These are phyloP conservation scores for Panus rudis DNA, from an alignment of 768 basidiomycete genomes.

Conservation along the genomic window DNA sequence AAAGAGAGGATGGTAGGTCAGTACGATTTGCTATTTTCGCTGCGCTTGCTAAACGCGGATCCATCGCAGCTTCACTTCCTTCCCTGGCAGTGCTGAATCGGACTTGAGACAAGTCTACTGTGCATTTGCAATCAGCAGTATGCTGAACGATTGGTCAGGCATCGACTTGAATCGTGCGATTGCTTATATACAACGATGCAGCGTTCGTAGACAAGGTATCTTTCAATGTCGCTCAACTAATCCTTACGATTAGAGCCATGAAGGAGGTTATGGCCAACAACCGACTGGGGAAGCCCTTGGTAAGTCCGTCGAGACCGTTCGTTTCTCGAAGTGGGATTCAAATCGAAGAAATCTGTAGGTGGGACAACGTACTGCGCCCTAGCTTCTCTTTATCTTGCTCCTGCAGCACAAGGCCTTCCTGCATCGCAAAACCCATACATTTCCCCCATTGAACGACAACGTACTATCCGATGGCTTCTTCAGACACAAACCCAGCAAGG, in stretches of 20 bases:
- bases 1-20: conserved; percentile 80
- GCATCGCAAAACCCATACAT: conserved; percentile 12
- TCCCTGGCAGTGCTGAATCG: conserved; percentile 61
- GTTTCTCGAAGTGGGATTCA: conserved; percentile 1
- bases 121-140: conserved; percentile 73
- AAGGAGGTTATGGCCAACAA: conserved; percentile 86
- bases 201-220: conserved; percentile 60
- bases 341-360: conserved; percentile 38
- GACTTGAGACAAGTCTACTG: conserved; percentile 84
- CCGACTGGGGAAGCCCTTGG: conserved; percentile 84
- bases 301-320: conserved; percentile 21
- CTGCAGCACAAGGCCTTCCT: conserved; percentile 15
- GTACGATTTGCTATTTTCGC: conserved; percentile 9
- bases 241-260: conserved; percentile 59
- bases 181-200: conserved; percentile 60
- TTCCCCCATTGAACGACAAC: conserved; percentile 34
- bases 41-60: conserved; percentile 1
- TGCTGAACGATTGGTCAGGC: conserved; percentile 77
- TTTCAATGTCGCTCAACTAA: conserved; percentile 4
- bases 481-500: conserved; percentile 67
- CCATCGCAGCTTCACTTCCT: conserved; percentile 56
- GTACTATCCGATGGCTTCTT: conserved; percentile 71
- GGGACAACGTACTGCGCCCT: conserved; percentile 92
- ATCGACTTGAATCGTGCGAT: conserved; percentile 57
- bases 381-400: conserved; percentile 61